phyloP scores from a whole-genome alignment of 2,329 filamentous ascomycete species.

The Fusarium mangiferae region DNA sequence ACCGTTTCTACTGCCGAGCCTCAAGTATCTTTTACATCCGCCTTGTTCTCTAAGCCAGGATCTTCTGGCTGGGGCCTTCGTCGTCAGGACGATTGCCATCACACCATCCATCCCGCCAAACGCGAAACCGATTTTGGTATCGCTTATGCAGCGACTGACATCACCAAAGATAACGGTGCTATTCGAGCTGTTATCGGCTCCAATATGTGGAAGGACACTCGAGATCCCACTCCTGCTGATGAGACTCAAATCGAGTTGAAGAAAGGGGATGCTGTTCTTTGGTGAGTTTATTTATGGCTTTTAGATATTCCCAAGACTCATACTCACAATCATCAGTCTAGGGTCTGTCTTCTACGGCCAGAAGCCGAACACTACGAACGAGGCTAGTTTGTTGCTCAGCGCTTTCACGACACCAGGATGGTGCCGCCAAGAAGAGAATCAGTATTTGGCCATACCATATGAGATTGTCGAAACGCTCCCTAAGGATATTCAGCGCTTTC shows the following conservation, averaged over 20 bases:
- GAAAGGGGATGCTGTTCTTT: not conserved
- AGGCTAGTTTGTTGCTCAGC: too few species aligned
- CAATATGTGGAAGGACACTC: not conserved
- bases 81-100: not conserved
- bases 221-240: not conserved
- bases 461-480: too few species aligned
- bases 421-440: too few species aligned
- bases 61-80: not conserved
- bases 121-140: not conserved
- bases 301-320: too few species aligned
- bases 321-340: too few species aligned
- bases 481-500: too few species aligned
- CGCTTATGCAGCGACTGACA: not conserved
- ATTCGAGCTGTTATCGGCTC: not conserved
- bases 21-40: not conserved
- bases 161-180: not conserved
- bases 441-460: too few species aligned
- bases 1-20: not conserved
- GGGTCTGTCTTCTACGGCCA: too few species aligned
- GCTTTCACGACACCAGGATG: too few species aligned
- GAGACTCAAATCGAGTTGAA: not conserved
- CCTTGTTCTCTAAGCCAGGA: not conserved
- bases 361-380: too few species aligned
- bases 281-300: not conserved
- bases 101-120: not conserved